Evolutionary conservation across 2,329 filamentous ascomycete species (phyloP), one percentile per base, ranked within the genome.

Genomic region (Escovopsis sp.): DNA sequence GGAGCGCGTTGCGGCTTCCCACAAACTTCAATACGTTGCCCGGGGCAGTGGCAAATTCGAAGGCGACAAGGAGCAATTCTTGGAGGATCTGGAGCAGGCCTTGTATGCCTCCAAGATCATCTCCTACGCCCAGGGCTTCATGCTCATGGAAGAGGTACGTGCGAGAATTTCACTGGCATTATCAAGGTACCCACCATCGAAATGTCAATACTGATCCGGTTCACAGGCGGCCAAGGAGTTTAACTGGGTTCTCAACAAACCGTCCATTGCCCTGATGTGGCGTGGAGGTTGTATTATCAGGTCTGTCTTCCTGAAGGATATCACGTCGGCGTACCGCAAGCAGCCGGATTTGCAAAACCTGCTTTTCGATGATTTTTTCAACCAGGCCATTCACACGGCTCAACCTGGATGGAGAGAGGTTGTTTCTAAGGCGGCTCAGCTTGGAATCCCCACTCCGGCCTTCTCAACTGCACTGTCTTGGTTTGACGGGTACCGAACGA

Each of bases 91-190:
- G 41, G 91, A 98, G 76, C 91, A 98, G 75, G 91, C 89, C 54
- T 80, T 98, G 48, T 98, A 98, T 63, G 91, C 91, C 53, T 96
- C 89, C 60, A 98, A 98, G 84, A 98, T 98, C 64, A 95, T 98
- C 69, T 98, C 91, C 18, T 98, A 98, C 65, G 87, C 91, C 52
- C 91, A 98, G 72, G 91, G 91, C 63, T 98, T 98, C 79, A 96
- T 96, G 89, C 78, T 98, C 61, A 96, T 98, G 78, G 89, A 96
- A 73, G 83, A 94, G 70, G 86, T 88, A 68, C 12, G 33, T 32
- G 28, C 28, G 18, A 15, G 18, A 18, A 38, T 18, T 15, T 28
- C 6, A 7, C 9, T 36, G 23, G 34, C 19, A 33, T 23, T 4
- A 12, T 6, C 4, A 36, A n/a, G 12, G 15, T 23, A n/a, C 8